Base-by-base conservation (phyloP, 2,329 filamentous ascomycete genomes). In the Grosmannia penicillata region DNA sequence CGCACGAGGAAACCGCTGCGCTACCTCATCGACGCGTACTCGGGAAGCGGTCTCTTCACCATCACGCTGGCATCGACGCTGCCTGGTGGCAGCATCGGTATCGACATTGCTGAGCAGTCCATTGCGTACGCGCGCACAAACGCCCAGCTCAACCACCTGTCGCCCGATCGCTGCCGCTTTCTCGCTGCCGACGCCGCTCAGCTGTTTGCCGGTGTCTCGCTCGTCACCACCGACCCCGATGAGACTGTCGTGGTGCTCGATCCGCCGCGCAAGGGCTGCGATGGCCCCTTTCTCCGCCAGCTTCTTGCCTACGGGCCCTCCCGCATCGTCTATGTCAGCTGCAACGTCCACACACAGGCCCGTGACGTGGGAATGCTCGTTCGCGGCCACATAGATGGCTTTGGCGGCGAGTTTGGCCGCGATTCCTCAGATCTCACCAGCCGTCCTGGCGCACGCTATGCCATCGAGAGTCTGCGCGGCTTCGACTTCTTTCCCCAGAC, bases 401-500 rank as follows among this genome's bases (percentile, higher is more conserved):
- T 37, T 18, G 38, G 18, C 22, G 43, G 55, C 34, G 0, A 48
- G 53, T 41, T 44, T 54, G 14, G 40, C 21, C 49, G 33, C n/a
- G 43, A 38, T n/a, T 39, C 55, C 25, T 50, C 52, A 34, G 49
- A 52, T 36, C 47, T 49, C 28, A 51, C 57, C 32, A 53, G 44
- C 19, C 43, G 41, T 33, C 51, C 48, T 53, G 57, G 58, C 37
- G 59, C 60, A 18, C 61, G 68, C 44, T 98, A 95, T 59, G 75
- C 79, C 56, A 82, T 98, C 54, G 89, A 96, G 67, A 93, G 82
- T 53, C 59, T 98, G 33, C 70, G 81, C 34, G 91, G 89, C 0
- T 96, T 96, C 53, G 91, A 98, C 56, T 96, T 98, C 59, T 98
- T 98, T 60, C 91, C 91, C 11, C 89, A 96, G 59, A 81, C 77